A percentile compares a stretch with the other conserved stretches of the same genome.
phyloP scores from a whole-genome alignment of 768 basidiomycete genomes.

The Termitomyces sp. region DNA sequence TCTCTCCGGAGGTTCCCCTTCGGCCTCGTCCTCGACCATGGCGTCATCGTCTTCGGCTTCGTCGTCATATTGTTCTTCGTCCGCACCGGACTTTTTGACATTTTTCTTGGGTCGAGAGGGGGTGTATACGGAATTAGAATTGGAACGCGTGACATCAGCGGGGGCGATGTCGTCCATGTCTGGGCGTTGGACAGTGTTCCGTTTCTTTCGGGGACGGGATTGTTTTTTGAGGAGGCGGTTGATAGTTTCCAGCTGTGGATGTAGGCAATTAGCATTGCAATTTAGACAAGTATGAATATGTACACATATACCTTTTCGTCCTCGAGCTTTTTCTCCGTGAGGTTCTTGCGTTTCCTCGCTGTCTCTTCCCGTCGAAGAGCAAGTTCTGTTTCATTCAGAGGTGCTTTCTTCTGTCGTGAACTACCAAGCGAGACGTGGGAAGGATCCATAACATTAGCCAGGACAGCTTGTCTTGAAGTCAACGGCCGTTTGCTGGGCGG shows the following conservation, averaged over 20 bases:
- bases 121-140: constrained; percentile 15
- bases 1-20: constrained; percentile 25
- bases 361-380: constrained; percentile 64
- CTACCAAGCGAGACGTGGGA: constrained; percentile 55
- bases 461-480: constrained; percentile 63
- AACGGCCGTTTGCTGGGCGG: constrained; percentile 31
- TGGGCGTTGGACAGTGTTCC: constrained; percentile 40
- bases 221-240: constrained; percentile 87
- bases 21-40: constrained; percentile 19
- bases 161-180: constrained; percentile 18
- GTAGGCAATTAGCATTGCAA: neutral
- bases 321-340: constrained; percentile 78
- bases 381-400: constrained; percentile 18
- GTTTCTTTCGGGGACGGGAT: constrained; percentile 58
- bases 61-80: neutral
- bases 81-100: neutral
- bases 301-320: constrained; percentile 63
- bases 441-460: constrained; percentile 63
- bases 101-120: constrained; percentile 6
- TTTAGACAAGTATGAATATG: no score
- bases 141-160: constrained; percentile 17
- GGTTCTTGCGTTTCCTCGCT: constrained; percentile 72
- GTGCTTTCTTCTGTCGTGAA: constrained; percentile 17
- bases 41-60: neutral
- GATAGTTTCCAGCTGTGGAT: constrained; percentile 71